Evolutionary conservation across 192 early-diverging fungal genomes (phyloP).

Genomic region (Entrophospora sp.): DNA sequence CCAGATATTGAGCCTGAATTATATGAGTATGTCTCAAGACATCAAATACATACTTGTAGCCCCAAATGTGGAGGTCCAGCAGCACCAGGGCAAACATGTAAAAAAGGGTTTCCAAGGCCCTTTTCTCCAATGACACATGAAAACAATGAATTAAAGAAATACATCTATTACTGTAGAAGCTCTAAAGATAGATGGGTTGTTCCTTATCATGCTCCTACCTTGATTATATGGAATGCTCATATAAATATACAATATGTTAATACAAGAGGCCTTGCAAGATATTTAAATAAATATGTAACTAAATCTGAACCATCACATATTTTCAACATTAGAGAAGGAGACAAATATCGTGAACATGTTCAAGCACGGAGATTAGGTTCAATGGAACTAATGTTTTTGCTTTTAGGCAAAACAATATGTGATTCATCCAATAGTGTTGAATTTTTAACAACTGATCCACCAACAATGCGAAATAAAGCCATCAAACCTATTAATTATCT

Average conservation of each 20-base stretch:
- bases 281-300: constrained; percentile 3
- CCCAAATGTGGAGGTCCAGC: neutral
- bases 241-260: constrained; percentile 3
- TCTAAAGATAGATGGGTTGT: neutral
- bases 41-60: neutral
- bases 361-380: neutral
- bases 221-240: constrained; percentile 8
- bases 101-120: neutral
- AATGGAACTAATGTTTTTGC: constrained; percentile 7
- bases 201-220: neutral
- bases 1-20: neutral
- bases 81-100: neutral
- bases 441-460: neutral
- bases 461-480: neutral
- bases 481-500: neutral
- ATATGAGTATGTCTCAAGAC: neutral
- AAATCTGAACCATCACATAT: constrained; percentile 1
- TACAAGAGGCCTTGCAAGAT: neutral
- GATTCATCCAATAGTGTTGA: neutral
- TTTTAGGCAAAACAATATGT: neutral
- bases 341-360: neutral
- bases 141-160: neutral
- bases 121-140: neutral
- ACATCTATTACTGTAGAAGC: neutral
- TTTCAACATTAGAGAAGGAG: neutral